Evolutionary conservation across 495 filamentous ascomycete genomes (phyloP), one percentile per base, ranked within the genome.

Genomic region (Aspergillus coremiiformis): DNA sequence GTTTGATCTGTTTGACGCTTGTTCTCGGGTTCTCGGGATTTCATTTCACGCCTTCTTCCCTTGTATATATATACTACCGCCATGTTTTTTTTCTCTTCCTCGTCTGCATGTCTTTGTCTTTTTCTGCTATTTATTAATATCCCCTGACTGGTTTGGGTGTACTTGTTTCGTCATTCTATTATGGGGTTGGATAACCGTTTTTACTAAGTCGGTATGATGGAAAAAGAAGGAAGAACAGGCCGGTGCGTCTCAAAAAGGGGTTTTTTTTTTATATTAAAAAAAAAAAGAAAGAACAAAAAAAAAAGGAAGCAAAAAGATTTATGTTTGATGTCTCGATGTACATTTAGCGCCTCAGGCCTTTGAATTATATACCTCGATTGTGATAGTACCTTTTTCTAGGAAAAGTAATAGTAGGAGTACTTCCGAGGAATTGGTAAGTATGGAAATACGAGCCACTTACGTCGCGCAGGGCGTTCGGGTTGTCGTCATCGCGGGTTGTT

Each of bases 11-110:
- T 53, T 51, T 59, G 57, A 54, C 65, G 33, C 23, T n/a, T 41
- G 58, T 51, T 29, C 50, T 32, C n/a, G n/a, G n/a, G n/a, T n/a
- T n/a, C n/a, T n/a, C n/a, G n/a, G 27, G 53, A 37, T 61, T 55
- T 30, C 43, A 39, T 52, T 48, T 42, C 26, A 27, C 44, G 47
- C 47, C 48, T 56, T 47, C 48, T 50, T 35, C 47, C 60, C 61
- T 62, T 57, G 51, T 72, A 66, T 72, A 72, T 54, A 72, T 70
- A 72, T 72, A 70, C 35, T 39, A 24, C 44, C 48, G 26, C 30
- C 44, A 17, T 27, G 11, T 59, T 56, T 50, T 49, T 56, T 56
- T 51, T 49, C 43, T 54, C 49, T 52, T 49, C 49, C 45, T 49
- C 42, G 30, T 57, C 39, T 56, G 33, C 29, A 35, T 51, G 30